Evolutionary conservation across 2,329 filamentous ascomycete species (phyloP).

Genomic region (Exophiala oligosperma): DNA sequence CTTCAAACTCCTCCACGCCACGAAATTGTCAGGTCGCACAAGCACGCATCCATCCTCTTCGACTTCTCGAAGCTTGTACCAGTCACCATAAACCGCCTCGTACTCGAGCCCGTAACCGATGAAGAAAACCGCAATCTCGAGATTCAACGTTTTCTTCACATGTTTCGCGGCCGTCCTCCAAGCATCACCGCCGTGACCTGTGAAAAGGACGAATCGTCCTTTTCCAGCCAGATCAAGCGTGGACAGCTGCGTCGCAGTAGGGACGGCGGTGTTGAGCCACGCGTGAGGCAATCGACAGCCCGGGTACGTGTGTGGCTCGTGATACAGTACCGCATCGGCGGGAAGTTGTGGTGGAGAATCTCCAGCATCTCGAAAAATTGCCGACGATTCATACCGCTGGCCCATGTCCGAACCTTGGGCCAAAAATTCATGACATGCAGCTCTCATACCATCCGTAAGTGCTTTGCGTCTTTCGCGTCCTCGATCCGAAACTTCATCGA

Average conservation of each 20-base stretch:
- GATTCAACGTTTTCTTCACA: slow-evolving; percentile 40
- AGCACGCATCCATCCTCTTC: slow-evolving; percentile 60
- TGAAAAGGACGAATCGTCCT: slow-evolving; percentile 51
- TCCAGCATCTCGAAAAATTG: slow-evolving; percentile 48
- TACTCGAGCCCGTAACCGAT: slow-evolving; percentile 61
- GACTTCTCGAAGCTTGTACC: slow-evolving; percentile 54
- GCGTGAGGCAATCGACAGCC: slow-evolving; percentile 61
- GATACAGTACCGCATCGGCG: slow-evolving; percentile 43
- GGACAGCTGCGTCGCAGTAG: slow-evolving; percentile 46
- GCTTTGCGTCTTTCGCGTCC: slow-evolving; percentile 40
- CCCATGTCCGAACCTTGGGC: slow-evolving; percentile 59
- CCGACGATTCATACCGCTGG: slow-evolving; percentile 50
- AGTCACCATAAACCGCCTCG: slow-evolving; percentile 63
- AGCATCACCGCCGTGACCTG: slow-evolving; percentile 55
- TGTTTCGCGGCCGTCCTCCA: slow-evolving; percentile 54
- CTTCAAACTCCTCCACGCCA: slow-evolving; percentile 51
- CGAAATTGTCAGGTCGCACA: slow-evolving; percentile 59
- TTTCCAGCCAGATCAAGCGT: slow-evolving; percentile 62
- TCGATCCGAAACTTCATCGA: slow-evolving; percentile 37
- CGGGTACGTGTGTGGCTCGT: slow-evolving; percentile 36
- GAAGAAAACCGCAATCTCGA: slow-evolving; percentile 51
- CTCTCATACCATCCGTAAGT: slow-evolving; percentile 43
- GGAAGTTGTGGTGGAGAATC: slow-evolving; percentile 20
- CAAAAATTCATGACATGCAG: slow-evolving; percentile 47
- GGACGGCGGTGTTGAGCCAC: slow-evolving; percentile 56